These are phyloP conservation scores for Dothideomycetes sp. DNA, from an alignment of 2,329 filamentous ascomycete species.

Conservation along the genomic window DNA sequence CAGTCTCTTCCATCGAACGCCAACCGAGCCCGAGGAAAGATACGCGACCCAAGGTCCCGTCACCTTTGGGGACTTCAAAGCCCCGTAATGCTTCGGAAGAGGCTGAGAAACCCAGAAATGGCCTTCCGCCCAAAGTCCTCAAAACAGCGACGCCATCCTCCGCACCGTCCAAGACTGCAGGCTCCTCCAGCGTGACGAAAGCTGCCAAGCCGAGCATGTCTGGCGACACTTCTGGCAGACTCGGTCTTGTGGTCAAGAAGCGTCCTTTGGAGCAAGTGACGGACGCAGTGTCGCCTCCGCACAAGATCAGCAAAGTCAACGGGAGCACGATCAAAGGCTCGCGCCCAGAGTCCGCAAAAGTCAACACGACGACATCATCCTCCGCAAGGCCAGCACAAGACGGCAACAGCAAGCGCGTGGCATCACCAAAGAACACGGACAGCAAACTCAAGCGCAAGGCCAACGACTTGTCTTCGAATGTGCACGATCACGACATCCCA, in stretches of 20 bases:
- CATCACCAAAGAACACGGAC: slow-evolving; percentile 14
- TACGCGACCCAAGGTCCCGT: slow-evolving; percentile 50
- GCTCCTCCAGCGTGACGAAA: slow-evolving; percentile 1
- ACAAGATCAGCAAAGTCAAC: slow-evolving; percentile 18
- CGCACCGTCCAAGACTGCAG: slow-evolving; percentile 1
- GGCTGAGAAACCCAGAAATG: slow-evolving; percentile 19
- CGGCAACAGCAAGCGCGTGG: too few relatives aligned
- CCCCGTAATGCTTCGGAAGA: slow-evolving; percentile 51
- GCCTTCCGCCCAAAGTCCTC: slow-evolving; percentile 11
- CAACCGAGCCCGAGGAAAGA: slow-evolving; percentile 27
- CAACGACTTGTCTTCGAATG: slow-evolving; percentile 21
- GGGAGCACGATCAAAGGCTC: slow-evolving; percentile 30
- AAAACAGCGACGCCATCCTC: slow-evolving; percentile 9
- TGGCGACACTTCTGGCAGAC: background rate
- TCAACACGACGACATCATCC: too few relatives aligned
- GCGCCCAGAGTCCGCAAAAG: too few relatives aligned
- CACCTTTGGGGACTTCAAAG: slow-evolving; percentile 49
- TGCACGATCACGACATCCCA: slow-evolving; percentile 14
- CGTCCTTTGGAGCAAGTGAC: slow-evolving; percentile 6
- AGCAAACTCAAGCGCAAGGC: slow-evolving; percentile 34
- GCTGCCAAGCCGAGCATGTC: slow-evolving; percentile 1
- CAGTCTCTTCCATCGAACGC: slow-evolving; percentile 16
- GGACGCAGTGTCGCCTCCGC: slow-evolving; percentile 2
- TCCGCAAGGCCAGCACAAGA: too few relatives aligned
- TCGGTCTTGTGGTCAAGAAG: slow-evolving; percentile 2